Conservation (phyloP, 2,329 filamentous ascomycete species). For the Alternaria sp. region DNA sequence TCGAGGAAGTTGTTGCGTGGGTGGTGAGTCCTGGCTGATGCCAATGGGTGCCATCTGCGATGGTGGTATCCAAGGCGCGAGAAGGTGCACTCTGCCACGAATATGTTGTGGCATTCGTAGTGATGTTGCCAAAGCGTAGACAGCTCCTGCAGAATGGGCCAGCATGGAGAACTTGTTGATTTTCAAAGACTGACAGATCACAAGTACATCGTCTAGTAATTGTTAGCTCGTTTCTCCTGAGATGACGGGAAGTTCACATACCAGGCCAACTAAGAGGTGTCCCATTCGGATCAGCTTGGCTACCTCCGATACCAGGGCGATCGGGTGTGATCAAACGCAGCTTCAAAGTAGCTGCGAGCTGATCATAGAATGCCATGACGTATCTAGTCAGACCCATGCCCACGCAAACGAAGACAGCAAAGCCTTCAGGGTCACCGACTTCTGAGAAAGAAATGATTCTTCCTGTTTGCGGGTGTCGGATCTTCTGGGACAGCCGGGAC, state of each 20-base stretch:
- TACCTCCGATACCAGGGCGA: constrained; percentile 90
- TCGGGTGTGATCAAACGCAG: constrained; percentile 92
- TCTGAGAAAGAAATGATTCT: constrained; percentile 94
- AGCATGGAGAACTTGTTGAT: constrained; percentile 97
- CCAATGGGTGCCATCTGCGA: constrained; percentile 60
- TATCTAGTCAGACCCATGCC: constrained; percentile 97
- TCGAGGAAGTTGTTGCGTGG: constrained; percentile 85
- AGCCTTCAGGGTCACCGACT: constrained; percentile 89
- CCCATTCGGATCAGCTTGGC: constrained; percentile 81
- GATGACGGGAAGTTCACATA: constrained; percentile 52
- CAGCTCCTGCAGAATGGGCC: constrained; percentile 95
- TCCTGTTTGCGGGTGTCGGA: constrained; percentile 83
- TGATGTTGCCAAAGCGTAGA: constrained; percentile 94
- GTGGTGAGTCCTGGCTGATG: constrained; percentile 74
- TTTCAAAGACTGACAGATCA: constrained; percentile 88
- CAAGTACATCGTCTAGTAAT: constrained; percentile 76
- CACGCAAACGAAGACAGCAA: constrained; percentile 93
- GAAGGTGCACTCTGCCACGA: constrained; percentile 87
- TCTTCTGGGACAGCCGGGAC: constrained; percentile 84
- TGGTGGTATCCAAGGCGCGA: constrained; percentile 96
- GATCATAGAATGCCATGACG: constrained; percentile 96
- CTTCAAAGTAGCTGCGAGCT: constrained; percentile 86
- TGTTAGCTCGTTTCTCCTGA: constrained; percentile 50
- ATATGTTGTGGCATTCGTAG: constrained; percentile 96
- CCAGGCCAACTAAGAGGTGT: constrained; percentile 94